These are phyloP conservation scores for Blepharisma undulans DNA, from an alignment of 169 alveolate genomes.

Conservation along the genomic window DNA sequence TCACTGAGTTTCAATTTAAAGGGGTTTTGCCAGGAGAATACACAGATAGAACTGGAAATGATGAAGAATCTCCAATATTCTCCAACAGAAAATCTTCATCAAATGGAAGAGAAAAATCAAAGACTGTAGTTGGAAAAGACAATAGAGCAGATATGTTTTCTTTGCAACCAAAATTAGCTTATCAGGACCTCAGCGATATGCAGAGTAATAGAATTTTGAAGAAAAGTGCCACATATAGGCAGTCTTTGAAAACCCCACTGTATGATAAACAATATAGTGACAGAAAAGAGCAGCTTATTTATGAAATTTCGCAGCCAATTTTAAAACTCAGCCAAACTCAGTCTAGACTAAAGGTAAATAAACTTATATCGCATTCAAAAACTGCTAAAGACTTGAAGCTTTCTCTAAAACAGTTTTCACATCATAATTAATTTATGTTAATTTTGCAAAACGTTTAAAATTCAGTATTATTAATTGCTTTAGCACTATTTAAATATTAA, in stretches of 20 bases:
- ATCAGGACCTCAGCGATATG: background rate
- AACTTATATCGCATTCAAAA: background rate
- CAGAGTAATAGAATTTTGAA: background rate
- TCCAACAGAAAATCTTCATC: background rate
- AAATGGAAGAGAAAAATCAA: background rate
- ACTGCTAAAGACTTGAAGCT: background rate
- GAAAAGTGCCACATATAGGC: background rate
- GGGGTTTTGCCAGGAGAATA: background rate
- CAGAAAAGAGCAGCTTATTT: background rate
- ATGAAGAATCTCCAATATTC: background rate
- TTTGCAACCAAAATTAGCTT: background rate
- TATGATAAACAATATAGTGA: background rate
- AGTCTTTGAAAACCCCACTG: background rate
- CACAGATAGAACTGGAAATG: background rate
- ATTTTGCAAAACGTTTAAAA: too few species aligned
- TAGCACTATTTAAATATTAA: background rate
- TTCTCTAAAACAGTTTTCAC: background rate
- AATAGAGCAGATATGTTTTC: background rate
- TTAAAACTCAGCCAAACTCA: background rate
- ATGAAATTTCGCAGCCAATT: background rate
- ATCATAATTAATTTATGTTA: background rate
- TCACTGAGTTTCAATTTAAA: background rate
- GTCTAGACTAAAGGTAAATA: background rate
- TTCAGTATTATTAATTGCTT: background rate
- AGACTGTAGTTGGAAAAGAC: background rate